Percentiles rank a stretch among this genome's conserved stretches.
These are phyloP conservation scores for Saccharomycopsis oosterbeekiorum DNA, from an alignment of 805 yeast genomes.

Conservation along the genomic window DNA sequence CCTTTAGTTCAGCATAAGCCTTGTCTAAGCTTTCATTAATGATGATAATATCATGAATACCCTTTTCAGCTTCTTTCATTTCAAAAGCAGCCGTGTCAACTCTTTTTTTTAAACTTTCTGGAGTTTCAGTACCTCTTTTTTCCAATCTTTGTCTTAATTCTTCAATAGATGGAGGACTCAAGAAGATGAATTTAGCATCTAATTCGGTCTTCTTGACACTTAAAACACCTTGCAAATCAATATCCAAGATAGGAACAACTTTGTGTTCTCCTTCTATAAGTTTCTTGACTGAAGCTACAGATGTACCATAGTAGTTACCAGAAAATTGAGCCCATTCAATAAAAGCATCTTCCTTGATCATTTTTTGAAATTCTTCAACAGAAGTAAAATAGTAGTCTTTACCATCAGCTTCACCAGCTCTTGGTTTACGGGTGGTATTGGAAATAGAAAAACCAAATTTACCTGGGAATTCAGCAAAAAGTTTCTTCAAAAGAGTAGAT, in stretches of 20 bases:
- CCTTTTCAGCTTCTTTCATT: constrained; percentile 78
- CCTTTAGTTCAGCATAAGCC: constrained; percentile 75
- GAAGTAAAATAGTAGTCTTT: constrained; percentile 80
- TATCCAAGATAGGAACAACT: constrained; percentile 82
- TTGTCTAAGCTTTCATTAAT: constrained; percentile 87
- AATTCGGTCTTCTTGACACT: constrained; percentile 75
- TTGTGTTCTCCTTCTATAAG: constrained; percentile 49
- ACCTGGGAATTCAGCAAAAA: constrained; percentile 84
- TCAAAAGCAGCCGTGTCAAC: constrained; percentile 81
- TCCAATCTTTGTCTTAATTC: constrained; percentile 63
- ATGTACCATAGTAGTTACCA: constrained; percentile 95
- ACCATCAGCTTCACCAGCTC: constrained; percentile 87
- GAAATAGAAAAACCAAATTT: constrained; percentile 92
- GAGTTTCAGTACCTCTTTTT: constrained; percentile 92
- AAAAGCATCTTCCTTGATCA: constrained; percentile 68
- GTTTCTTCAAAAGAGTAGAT: constrained; percentile 81
- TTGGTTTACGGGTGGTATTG: constrained; percentile 83
- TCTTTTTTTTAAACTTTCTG: constrained; percentile 76
- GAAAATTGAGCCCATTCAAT: constrained; percentile 98
- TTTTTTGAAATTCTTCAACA: constrained; percentile 67
- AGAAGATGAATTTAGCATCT: constrained; percentile 75
- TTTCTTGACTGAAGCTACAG: constrained; percentile 74
- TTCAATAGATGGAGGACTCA: constrained; percentile 90
- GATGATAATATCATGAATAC: constrained; percentile 83
- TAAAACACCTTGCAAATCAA: constrained; percentile 98